These are phyloP conservation scores for Dryadomyces quercivorus DNA, from an alignment of 2,329 filamentous ascomycete genomes.

Conservation along the genomic window DNA sequence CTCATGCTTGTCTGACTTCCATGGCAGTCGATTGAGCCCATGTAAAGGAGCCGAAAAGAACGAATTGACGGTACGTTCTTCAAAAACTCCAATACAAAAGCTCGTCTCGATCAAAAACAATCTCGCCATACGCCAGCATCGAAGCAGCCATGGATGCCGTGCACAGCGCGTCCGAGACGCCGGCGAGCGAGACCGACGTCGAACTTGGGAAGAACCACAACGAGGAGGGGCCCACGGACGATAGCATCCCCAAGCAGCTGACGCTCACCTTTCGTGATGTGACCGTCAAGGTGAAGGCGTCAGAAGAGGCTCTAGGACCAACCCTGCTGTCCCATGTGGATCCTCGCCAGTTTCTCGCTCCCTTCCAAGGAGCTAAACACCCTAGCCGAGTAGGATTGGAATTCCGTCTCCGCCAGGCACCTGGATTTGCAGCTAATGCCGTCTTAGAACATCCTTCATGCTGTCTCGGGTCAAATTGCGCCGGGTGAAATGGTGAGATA, in stretches of 20 bases:
- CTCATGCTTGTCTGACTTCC: too few relatives aligned
- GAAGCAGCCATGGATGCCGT: too few relatives aligned
- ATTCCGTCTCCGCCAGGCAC: too few relatives aligned
- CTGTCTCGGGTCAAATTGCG: slow-evolving; percentile 4
- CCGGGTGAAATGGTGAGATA: slow-evolving; percentile 9
- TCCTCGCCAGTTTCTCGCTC: slow-evolving; percentile 2
- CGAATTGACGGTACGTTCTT: too few relatives aligned
- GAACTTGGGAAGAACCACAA: not conserved
- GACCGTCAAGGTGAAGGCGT: slow-evolving; percentile 8
- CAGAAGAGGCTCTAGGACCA: slow-evolving; percentile 7
- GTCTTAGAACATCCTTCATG: slow-evolving; percentile 3
- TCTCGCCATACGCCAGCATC: too few relatives aligned
- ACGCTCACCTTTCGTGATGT: slow-evolving; percentile 10
- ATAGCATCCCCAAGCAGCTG: slow-evolving; percentile 1
- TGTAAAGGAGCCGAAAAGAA: too few relatives aligned
- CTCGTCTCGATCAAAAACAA: too few relatives aligned
- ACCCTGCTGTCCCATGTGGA: slow-evolving; percentile 9
- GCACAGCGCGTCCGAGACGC: not conserved
- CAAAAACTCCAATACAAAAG: too few relatives aligned
- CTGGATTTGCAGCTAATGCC: not conserved
- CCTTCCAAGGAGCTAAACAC: not conserved
- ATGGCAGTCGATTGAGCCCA: too few relatives aligned
- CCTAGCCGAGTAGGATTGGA: not conserved
- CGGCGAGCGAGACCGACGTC: slow-evolving; percentile 6
- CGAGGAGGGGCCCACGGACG: not conserved